Conservation (phyloP, 192 early-diverging fungal genomes). For the Podochytrium sp. region DNA sequence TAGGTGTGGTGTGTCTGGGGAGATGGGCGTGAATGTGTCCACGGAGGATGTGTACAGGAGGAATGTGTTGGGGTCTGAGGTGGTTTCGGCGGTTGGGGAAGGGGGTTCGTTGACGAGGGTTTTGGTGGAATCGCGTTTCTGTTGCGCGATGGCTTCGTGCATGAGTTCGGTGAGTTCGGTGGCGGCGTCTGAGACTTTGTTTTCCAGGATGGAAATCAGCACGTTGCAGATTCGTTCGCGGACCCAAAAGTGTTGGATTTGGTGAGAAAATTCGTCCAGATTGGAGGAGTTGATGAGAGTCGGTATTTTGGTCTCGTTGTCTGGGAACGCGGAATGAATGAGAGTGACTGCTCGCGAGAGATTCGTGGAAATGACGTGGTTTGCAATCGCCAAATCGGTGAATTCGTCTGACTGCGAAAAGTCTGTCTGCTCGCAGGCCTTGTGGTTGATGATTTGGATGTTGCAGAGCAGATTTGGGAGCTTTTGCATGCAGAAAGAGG, state of each 20-base stretch:
- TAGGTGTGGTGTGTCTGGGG: neutral
- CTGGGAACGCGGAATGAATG: neutral
- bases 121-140: neutral
- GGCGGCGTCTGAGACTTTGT: neutral
- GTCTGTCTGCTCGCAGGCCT: conserved; percentile 3
- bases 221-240: conserved; percentile 1
- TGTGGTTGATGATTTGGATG: conserved; percentile 6
- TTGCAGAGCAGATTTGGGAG: neutral
- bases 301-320: neutral
- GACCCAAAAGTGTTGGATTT: neutral
- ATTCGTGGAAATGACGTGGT: neutral
- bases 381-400: conserved; percentile 8
- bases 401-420: neutral
- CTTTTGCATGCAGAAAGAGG: neutral
- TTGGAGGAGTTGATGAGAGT: neutral
- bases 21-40: neutral
- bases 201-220: neutral
- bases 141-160: neutral
- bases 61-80: neutral
- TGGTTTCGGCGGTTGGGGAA: too few species aligned
- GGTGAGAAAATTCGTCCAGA: neutral
- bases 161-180: neutral
- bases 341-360: neutral
- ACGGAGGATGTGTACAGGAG: conserved; percentile 1
- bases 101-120: too few species aligned